Evolutionary conservation across 2,329 filamentous ascomycete species (phyloP).

Genomic region (Ophiosphaerella korrae): DNA sequence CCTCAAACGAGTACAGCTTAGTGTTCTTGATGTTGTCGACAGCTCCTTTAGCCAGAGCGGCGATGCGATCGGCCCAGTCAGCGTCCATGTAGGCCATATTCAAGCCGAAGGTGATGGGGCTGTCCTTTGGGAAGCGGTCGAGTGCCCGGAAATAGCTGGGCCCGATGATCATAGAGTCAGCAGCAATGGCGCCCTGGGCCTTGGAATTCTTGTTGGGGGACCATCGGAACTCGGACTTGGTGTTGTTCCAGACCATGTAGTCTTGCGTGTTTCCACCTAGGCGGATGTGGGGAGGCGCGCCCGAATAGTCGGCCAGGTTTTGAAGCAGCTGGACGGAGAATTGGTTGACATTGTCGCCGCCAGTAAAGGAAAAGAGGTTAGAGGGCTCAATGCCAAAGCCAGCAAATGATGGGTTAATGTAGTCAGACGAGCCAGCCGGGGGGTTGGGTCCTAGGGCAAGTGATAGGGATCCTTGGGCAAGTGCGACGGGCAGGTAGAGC

Average conservation of each 20-base stretch:
- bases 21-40: slow-evolving; percentile 45
- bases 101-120: slow-evolving; percentile 57
- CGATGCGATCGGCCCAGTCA: slow-evolving; percentile 53
- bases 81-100: slow-evolving; percentile 55
- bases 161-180: slow-evolving; percentile 55
- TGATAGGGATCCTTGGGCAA: slow-evolving; percentile 40
- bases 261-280: slow-evolving; percentile 59
- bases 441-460: slow-evolving; percentile 37
- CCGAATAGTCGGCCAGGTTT: slow-evolving; percentile 57
- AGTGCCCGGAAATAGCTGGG: slow-evolving; percentile 55
- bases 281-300: slow-evolving; percentile 55
- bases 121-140: slow-evolving; percentile 57
- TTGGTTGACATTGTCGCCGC: slow-evolving; percentile 48
- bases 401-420: slow-evolving; percentile 53
- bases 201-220: slow-evolving; percentile 46
- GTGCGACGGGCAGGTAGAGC: slow-evolving; percentile 20
- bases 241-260: slow-evolving; percentile 53
- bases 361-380: slow-evolving; percentile 59
- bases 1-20: slow-evolving; percentile 50
- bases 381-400: slow-evolving; percentile 60
- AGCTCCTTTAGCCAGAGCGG: slow-evolving; percentile 48
- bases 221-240: slow-evolving; percentile 46
- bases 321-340: slow-evolving; percentile 56
- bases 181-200: slow-evolving; percentile 49
- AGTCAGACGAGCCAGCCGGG: slow-evolving; percentile 37